These are phyloP conservation scores for Trapa incisa DNA, from an alignment of 345 rosid genomes.

Conservation along the genomic window DNA sequence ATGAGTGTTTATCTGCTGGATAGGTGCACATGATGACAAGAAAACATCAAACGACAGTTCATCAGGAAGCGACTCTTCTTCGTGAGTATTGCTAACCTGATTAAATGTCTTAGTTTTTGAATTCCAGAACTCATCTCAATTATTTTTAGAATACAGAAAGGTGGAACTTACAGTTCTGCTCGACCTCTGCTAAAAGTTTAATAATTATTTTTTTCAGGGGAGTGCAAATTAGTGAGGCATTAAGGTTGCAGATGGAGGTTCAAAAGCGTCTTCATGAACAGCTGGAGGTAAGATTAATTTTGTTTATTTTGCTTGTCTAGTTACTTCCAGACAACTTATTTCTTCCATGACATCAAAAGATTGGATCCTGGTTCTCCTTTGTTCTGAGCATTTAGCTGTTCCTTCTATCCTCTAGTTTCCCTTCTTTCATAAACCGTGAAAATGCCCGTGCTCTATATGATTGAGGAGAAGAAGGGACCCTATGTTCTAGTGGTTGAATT, in stretches of 20 bases:
- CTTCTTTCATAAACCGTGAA: neutral
- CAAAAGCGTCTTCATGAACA: conserved; percentile 19
- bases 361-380: too few species aligned
- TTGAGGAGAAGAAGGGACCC: neutral
- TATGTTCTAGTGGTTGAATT: neutral
- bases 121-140: neutral
- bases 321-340: neutral
- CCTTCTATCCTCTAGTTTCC: neutral
- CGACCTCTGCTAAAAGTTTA: neutral
- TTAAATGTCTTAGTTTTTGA: neutral
- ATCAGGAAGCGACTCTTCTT: conserved; percentile 10
- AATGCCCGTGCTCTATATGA: neutral
- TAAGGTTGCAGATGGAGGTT: conserved; percentile 18
- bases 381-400: neutral
- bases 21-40: conserved; percentile 10
- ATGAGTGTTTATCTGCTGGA: conserved; percentile 1
- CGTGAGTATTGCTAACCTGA: conserved; percentile 5
- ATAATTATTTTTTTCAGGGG: conserved; percentile 7
- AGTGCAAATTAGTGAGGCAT: conserved; percentile 13
- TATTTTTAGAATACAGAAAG: neutral
- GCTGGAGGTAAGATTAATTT: conserved; percentile 12
- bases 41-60: conserved; percentile 8
- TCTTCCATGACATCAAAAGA: neutral
- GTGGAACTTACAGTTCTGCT: neutral
- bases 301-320: neutral